A percentile compares a stretch with the other conserved stretches of the same genome.
Evolutionary conservation across 805 yeast species (phyloP).

Genomic region (Candida coleopterorum): DNA sequence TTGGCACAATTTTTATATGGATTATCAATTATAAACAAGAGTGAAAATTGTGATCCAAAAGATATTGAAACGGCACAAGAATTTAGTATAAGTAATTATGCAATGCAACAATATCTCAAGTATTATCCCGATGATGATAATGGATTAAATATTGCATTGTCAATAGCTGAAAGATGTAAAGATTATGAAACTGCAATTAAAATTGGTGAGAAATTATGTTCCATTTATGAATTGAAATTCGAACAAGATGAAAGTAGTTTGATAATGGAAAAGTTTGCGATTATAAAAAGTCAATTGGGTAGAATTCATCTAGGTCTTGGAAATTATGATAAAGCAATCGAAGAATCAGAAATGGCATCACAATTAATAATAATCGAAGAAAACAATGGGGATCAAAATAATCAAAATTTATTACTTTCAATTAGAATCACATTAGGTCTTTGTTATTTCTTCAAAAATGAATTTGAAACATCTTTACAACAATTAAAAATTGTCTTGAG

Average conservation of each 20-base stretch:
- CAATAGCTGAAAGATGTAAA: conserved; percentile 65
- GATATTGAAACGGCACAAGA: conserved; percentile 61
- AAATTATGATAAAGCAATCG: conserved; percentile 55
- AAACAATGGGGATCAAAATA: neutral
- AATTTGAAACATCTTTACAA: conserved; percentile 61
- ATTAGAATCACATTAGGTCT: conserved; percentile 70
- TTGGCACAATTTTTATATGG: conserved; percentile 73
- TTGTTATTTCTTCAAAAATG: conserved; percentile 55
- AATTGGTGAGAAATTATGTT: conserved; percentile 44
- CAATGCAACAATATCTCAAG: conserved; percentile 62
- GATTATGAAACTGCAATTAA: conserved; percentile 52
- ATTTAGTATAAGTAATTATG: conserved; percentile 58
- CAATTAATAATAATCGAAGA: conserved; percentile 44
- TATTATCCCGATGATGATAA: conserved; percentile 53
- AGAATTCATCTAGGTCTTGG: conserved; percentile 62
- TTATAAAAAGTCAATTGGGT: conserved; percentile 65
- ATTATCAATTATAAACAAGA: conserved; percentile 44
- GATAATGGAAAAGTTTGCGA: conserved; percentile 47
- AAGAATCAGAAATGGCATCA: conserved; percentile 51
- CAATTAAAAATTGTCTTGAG: conserved; percentile 61
- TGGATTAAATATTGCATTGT: conserved; percentile 53
- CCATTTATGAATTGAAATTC: conserved; percentile 48
- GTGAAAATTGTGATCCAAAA: conserved; percentile 45
- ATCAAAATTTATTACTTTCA: conserved; percentile 36
- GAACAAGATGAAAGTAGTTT: conserved; percentile 49